Base-by-base conservation (phyloP, 352 stramenopile species). In the Globisporangium parvum region DNA sequence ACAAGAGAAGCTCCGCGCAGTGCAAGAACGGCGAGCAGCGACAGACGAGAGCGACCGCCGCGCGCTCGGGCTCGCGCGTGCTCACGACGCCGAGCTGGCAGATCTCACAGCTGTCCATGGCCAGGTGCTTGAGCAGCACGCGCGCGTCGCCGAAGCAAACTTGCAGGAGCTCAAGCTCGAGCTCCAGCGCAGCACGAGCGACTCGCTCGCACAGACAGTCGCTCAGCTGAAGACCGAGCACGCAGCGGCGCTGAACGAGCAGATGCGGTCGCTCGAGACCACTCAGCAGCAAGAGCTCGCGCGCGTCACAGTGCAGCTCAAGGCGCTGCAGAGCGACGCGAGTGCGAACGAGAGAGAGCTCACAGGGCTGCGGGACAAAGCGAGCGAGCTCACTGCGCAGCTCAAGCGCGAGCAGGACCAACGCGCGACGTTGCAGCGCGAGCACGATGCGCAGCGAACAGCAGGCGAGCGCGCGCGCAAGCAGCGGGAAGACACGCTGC, bases 401-500 rank as follows among this genome's bases (percentile, higher is more conserved):
- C 35, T 59, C 8, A 58, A 73, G 24, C 46, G 63, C 6, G 66
- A 53, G 6, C 60, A 73, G 41, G 67, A 73, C 2, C 64, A 79
- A 52, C 48, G 74, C 2, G 39, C 61, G 14, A 47, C 49, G 6
- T n/a, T 74, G 11, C 52, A 71, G 20, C 20, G 53, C 1, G 57
- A 75, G 31, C 71, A 73, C 31, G 70, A 80, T 1, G 51, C 53
- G 18, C 60, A 71, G 21, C 55, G 67, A 20, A 73, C 60, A n/a
- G 24, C 62, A 1, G 53, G 56, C 0, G 60, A 69, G 11, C 71
- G 76, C n/a, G 51, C 48, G 0, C 68, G 77, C 45, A 75, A 80
- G 35, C 70, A 86, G 14, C 68, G 69, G 26, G 71, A 86, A 33
- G 65, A 77, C 26, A 46, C 60, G 23, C 54, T 75, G 11, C 52